Evolutionary conservation across 2,329 filamentous ascomycete species (phyloP), one percentile per base, ranked within the genome.

Genomic region (Cryphonectria radicalis): DNA sequence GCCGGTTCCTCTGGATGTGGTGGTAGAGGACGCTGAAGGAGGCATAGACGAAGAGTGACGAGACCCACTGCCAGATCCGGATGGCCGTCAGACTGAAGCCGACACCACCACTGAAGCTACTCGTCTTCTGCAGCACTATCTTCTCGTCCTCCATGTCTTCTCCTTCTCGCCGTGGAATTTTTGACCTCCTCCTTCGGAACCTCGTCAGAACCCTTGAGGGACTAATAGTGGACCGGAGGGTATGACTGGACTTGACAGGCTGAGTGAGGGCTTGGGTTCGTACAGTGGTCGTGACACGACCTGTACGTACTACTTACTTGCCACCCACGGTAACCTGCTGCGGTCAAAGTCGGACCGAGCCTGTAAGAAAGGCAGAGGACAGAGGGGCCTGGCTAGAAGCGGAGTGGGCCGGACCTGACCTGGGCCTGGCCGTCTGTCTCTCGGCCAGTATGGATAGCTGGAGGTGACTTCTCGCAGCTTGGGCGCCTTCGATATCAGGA

Each of bases 41-140:
- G 70, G 66, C 69, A 67, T 68, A 73, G 50, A 75, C 73, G 66
- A 74, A 70, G 55, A 91, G 70, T 13, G 75, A 74, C 25, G 74
- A 76, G 57, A 64, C 65, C 59, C 73, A 74, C 59, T 77, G 76
- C 68, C 74, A 75, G n/a, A 75, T 59, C 17, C 76, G 70, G 64
- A 76, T 63, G 17, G 62, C 66, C 0, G 73, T 68, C 25, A 74
- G 63, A 64, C 70, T 67, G 28, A 76, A 67, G 60, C 62, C 73
- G 19, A 74, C 69, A 57, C 72, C 75, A 62, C 72, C 75, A 50
- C 73, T 71, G 73, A 32, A 66, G 70, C 55, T 70, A 50, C 57
- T 69, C 22, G 64, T 42, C 37, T 10, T 32, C 37, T 10, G 40
- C 28, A 64, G 60, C 28, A 68, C 32, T n/a, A 35, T 28, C 35